phyloP scores from a whole-genome alignment of 805 yeast genomes.

The Wickerhamomyces ciferrii region DNA sequence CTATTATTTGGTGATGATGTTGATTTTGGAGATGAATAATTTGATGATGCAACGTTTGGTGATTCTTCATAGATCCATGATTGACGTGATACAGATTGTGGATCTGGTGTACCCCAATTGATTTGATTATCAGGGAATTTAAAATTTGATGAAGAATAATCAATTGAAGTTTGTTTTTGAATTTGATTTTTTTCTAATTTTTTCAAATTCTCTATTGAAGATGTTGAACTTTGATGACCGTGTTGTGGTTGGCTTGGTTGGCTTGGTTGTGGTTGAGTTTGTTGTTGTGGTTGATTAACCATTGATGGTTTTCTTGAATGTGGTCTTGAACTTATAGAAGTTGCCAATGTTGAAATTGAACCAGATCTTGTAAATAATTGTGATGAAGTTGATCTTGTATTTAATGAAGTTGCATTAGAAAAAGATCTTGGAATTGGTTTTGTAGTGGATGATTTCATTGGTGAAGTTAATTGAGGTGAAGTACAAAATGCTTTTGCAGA shows the following conservation, averaged over 20 bases:
- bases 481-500: constrained; percentile 10
- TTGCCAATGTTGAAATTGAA: constrained; percentile 20
- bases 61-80: constrained; percentile 20
- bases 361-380: constrained; percentile 13
- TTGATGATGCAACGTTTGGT: constrained; percentile 3
- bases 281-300: neutral
- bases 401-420: constrained; percentile 15
- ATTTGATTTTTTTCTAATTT: constrained; percentile 18
- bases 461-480: constrained; percentile 4
- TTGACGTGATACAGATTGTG: constrained; percentile 15
- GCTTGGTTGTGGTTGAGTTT: constrained; percentile 3
- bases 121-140: constrained; percentile 1
- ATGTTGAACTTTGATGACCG: constrained; percentile 8
- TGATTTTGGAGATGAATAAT: constrained; percentile 3
- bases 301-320: constrained; percentile 7
- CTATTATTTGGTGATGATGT: neutral
- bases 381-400: constrained; percentile 1
- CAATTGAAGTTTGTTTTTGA: constrained; percentile 12
- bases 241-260: neutral
- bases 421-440: constrained; percentile 11
- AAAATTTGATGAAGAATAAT: constrained; percentile 5
- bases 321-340: constrained; percentile 11
- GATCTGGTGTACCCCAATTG: constrained; percentile 20
- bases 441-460: neutral
- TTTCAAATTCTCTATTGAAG: constrained; percentile 17